These are phyloP conservation scores for Colletotrichum godetiae DNA, from an alignment of 2,329 filamentous ascomycete species.

Conservation along the genomic window DNA sequence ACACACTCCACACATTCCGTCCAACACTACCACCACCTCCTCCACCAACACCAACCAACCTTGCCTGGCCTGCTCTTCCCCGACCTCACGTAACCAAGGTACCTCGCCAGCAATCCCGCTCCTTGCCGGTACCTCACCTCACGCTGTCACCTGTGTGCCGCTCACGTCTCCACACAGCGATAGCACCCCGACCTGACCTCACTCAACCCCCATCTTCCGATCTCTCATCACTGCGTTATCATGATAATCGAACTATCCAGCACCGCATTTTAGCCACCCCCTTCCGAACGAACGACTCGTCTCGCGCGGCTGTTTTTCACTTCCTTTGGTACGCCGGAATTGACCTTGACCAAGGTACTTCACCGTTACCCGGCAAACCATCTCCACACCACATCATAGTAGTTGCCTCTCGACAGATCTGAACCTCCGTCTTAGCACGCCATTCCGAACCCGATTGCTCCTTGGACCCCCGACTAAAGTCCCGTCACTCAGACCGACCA, in stretches of 20 bases:
- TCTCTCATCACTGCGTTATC: conserved; percentile 29
- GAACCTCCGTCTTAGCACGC: conserved; percentile 25
- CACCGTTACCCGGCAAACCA: background rate
- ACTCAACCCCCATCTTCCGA: conserved; percentile 28
- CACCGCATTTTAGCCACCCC: conserved; percentile 15
- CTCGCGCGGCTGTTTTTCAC: background rate
- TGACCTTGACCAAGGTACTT: conserved; percentile 4
- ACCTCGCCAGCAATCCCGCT: conserved; percentile 16
- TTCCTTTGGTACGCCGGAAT: conserved; percentile 17
- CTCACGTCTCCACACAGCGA: conserved; percentile 28
- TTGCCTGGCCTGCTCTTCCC: background rate
- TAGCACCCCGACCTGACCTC: conserved; percentile 29
- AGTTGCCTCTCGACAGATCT: conserved; percentile 25
- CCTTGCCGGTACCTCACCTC: conserved; percentile 17
- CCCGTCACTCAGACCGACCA: conserved; percentile 1
- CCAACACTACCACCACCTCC: background rate
- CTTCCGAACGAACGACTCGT: conserved; percentile 2
- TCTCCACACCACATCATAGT: conserved; percentile 18
- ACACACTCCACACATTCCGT: conserved; percentile 20
- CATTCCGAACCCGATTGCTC: conserved; percentile 27
- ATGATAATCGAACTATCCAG: conserved; percentile 30
- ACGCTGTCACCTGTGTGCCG: conserved; percentile 1
- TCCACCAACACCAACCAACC: background rate
- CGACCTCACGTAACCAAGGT: background rate
- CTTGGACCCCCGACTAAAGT: conserved; percentile 15